Evolutionary conservation across 1,284 basidiomycete species (phyloP).

Genomic region (Boletus sp.): DNA sequence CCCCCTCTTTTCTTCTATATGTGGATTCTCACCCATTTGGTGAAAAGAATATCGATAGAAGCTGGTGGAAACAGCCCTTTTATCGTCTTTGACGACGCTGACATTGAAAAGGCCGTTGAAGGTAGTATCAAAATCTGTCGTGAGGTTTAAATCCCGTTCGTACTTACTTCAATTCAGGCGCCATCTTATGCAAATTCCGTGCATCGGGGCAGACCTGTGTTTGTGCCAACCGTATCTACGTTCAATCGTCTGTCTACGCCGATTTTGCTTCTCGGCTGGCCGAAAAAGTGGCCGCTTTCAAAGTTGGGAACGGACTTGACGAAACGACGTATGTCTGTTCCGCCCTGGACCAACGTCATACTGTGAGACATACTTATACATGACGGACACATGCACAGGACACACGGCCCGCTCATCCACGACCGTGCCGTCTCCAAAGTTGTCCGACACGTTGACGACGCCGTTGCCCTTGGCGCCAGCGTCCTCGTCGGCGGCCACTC

Average conservation of each 20-base stretch:
- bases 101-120: constrained; percentile 91
- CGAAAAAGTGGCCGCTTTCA: constrained; percentile 84
- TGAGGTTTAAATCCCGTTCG: background rate
- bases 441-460: constrained; percentile 81
- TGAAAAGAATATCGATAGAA: constrained; percentile 71
- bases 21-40: constrained; percentile 2
- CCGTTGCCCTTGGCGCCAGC: constrained; percentile 79
- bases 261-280: constrained; percentile 82
- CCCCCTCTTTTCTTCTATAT: background rate
- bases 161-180: constrained; percentile 43
- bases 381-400: constrained; percentile 40
- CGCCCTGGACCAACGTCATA: background rate
- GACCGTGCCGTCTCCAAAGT: constrained; percentile 85
- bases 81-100: constrained; percentile 96
- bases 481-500: constrained; percentile 77
- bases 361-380: background rate
- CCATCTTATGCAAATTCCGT: constrained; percentile 90
- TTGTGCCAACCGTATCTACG: constrained; percentile 82
- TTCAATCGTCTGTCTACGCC: constrained; percentile 81
- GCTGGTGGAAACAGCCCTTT: constrained; percentile 90
- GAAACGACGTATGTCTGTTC: constrained; percentile 58
- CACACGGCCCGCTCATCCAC: constrained; percentile 95
- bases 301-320: constrained; percentile 87
- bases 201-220: constrained; percentile 89
- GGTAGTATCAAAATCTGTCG: constrained; percentile 35